Evolutionary conservation across 1,139 yeast genomes (phyloP).

Genomic region (Candida sojae): DNA sequence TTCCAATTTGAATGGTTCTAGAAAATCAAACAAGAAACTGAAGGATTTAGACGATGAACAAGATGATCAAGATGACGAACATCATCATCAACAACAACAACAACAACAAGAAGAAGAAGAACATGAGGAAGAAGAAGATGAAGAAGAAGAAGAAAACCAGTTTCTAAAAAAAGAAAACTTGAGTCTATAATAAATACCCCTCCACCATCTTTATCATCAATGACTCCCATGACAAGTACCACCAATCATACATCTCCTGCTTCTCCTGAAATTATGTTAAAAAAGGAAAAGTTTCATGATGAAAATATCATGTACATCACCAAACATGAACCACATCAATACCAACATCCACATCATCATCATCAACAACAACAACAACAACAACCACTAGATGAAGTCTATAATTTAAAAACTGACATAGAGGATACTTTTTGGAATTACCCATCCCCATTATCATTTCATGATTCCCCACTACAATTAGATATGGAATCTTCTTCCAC

Average conservation of each 20-base stretch:
- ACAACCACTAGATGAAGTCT: slow-evolving; percentile 4
- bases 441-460: slow-evolving; percentile 47
- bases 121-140: slow-evolving; percentile 11
- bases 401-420: slow-evolving; percentile 10
- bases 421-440: slow-evolving; percentile 32
- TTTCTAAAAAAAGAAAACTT: slow-evolving; percentile 13
- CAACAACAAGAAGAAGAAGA: slow-evolving; percentile 15
- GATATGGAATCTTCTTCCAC: slow-evolving; percentile 4
- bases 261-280: slow-evolving; percentile 7
- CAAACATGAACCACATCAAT: not conserved
- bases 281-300: slow-evolving; percentile 4
- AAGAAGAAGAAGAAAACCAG: too few species aligned
- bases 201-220: slow-evolving; percentile 2
- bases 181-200: slow-evolving; percentile 5
- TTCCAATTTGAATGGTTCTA: slow-evolving; percentile 26
- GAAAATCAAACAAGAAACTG: slow-evolving; percentile 8
- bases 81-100: slow-evolving; percentile 15
- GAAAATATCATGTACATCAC: slow-evolving; percentile 1
- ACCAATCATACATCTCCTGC: slow-evolving; percentile 4
- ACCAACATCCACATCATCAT: not conserved
- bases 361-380: slow-evolving; percentile 3
- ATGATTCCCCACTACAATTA: slow-evolving; percentile 14
- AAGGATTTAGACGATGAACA: slow-evolving; percentile 5
- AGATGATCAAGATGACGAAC: slow-evolving; percentile 2
- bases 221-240: not conserved